Conservation (phyloP, 257 asterid species). For the Cordia subcordata region DNA sequence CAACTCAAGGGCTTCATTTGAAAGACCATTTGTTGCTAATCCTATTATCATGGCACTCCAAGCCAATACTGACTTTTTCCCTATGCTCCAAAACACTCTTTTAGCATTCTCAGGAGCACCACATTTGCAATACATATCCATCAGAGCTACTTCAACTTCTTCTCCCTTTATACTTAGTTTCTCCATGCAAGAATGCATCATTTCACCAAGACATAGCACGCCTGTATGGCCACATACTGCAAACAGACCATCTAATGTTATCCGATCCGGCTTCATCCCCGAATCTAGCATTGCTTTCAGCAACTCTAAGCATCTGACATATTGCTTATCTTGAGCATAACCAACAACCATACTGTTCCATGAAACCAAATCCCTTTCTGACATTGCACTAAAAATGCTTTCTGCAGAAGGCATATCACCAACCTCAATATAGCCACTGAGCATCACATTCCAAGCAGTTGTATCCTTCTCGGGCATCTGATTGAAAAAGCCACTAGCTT, state of each 20-base stretch:
- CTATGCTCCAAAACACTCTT: constrained; percentile 31
- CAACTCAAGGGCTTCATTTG: constrained; percentile 40
- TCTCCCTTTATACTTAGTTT: constrained; percentile 25
- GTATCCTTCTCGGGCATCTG: constrained; percentile 45
- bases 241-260: not conserved
- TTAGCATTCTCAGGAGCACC: constrained; percentile 46
- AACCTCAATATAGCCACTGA: constrained; percentile 16
- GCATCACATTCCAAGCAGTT: constrained; percentile 30
- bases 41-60: constrained; percentile 65
- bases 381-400: constrained; percentile 13
- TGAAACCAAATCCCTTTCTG: constrained; percentile 1
- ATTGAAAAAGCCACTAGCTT: constrained; percentile 35
- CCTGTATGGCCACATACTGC: not conserved
- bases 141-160: constrained; percentile 24
- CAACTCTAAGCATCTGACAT: not conserved
- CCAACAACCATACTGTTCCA: not conserved
- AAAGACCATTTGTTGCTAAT: constrained; percentile 49
- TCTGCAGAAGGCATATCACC: constrained; percentile 2
- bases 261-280: not conserved
- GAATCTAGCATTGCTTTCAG: not conserved
- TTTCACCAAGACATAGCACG: constrained; percentile 46
- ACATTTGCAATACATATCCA: constrained; percentile 74
- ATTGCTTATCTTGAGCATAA: not conserved
- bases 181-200: constrained; percentile 29
- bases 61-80: constrained; percentile 39